These are phyloP conservation scores for Hymenoscyphus occultus DNA, from an alignment of 2,329 filamentous ascomycete genomes.

Conservation along the genomic window DNA sequence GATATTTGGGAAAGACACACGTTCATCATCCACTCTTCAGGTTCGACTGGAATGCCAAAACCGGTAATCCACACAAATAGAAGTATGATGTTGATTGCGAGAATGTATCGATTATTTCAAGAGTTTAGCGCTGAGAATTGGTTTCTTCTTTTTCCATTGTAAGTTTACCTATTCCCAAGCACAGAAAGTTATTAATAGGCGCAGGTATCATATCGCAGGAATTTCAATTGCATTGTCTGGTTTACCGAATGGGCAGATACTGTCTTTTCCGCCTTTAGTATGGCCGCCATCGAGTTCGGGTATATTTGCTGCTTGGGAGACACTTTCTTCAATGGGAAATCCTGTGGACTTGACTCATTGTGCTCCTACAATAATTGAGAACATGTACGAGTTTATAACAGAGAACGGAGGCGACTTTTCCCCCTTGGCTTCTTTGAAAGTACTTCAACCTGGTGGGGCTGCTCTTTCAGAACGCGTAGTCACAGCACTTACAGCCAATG, in stretches of 20 bases:
- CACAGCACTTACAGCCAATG: constrained; percentile 26
- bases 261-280: constrained; percentile 34
- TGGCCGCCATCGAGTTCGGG: constrained; percentile 34
- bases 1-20: constrained; percentile 36
- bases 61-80: constrained; percentile 35
- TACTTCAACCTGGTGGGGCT: constrained; percentile 37
- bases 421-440: constrained; percentile 31
- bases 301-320: constrained; percentile 32
- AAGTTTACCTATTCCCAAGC: constrained; percentile 7
- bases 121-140: constrained; percentile 36
- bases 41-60: constrained; percentile 35
- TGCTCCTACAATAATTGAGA: constrained; percentile 35
- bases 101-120: constrained; percentile 37
- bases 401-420: constrained; percentile 30
- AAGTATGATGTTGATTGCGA: constrained; percentile 37
- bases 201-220: constrained; percentile 35
- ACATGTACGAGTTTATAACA: constrained; percentile 33
- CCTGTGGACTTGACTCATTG: constrained; percentile 35
- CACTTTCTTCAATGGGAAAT: constrained; percentile 27
- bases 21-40: constrained; percentile 35
- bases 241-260: constrained; percentile 35
- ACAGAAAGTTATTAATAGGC: constrained; percentile 7
- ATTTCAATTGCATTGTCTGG: constrained; percentile 34
- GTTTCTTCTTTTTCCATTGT: constrained; percentile 38
- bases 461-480: constrained; percentile 31